Evolutionary conservation across 2,329 filamentous ascomycete species (phyloP).

Genomic region (Trichoderma sp.): DNA sequence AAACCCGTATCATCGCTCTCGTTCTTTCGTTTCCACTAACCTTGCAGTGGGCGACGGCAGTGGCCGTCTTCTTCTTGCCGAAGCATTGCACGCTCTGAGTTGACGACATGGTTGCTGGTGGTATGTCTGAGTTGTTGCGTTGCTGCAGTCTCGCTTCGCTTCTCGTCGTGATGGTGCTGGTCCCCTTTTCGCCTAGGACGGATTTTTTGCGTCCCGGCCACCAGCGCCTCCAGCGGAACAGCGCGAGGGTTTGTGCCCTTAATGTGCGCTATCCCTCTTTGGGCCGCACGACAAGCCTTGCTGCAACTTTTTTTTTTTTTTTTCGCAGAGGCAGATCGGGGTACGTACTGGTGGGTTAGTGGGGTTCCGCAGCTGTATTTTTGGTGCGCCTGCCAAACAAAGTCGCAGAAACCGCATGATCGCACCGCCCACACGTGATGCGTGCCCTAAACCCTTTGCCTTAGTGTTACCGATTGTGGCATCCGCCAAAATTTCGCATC

Average conservation of each 20-base stretch:
- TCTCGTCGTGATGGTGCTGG: constrained; percentile 23
- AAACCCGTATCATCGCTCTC: neutral
- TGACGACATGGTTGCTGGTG: constrained; percentile 67
- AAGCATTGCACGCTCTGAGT: constrained; percentile 93
- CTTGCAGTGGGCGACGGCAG: constrained; percentile 91
- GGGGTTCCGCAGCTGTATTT: neutral
- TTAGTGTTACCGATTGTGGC: constrained; percentile 32
- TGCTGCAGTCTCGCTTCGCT: constrained; percentile 25
- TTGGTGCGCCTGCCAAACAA: neutral
- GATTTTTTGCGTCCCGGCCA: constrained; percentile 28
- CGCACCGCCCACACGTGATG: constrained; percentile 33
- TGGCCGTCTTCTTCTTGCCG: constrained; percentile 97
- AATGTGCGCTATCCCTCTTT: constrained; percentile 32
- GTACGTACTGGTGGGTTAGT: neutral
- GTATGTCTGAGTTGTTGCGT: constrained; percentile 27
- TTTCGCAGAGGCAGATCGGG: neutral
- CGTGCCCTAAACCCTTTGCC: constrained; percentile 40
- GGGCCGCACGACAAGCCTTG: constrained; percentile 11
- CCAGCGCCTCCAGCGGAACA: constrained; percentile 5
- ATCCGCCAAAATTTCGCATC: constrained; percentile 40
- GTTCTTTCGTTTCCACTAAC: constrained; percentile 43
- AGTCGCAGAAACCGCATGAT: neutral
- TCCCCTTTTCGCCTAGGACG: constrained; percentile 22
- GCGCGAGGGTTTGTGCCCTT: constrained; percentile 39
- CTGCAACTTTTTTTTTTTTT: neutral